Evolutionary conservation across 176 grass and related monocot genomes (phyloP).

Genomic region (Hordeum marinum): DNA sequence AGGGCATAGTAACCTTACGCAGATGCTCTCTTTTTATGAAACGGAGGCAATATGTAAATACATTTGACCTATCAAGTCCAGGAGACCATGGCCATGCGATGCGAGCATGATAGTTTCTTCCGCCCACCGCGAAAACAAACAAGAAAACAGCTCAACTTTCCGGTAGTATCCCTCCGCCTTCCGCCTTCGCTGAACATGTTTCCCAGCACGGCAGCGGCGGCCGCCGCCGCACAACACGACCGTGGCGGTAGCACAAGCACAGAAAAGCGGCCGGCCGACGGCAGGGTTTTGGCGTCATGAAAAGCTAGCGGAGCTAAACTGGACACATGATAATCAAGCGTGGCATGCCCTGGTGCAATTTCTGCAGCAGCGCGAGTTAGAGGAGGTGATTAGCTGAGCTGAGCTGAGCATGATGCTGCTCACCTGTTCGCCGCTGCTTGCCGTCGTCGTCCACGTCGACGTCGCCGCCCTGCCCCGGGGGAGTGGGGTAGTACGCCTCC

Average conservation of each 20-base stretch:
- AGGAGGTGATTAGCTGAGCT: neutral
- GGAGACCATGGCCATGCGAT: too few species aligned
- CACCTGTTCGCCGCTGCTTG: constrained; percentile 56
- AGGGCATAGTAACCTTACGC: too few species aligned
- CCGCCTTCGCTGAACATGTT: neutral
- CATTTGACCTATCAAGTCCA: neutral
- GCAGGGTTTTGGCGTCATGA: neutral
- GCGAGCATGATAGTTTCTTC: neutral
- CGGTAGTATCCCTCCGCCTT: neutral
- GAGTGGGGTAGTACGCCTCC: neutral
- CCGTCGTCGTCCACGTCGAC: constrained; percentile 69
- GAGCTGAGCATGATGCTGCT: neutral
- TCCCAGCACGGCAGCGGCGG: neutral
- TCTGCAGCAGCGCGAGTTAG: neutral
- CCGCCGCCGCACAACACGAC: neutral
- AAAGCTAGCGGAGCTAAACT: neutral
- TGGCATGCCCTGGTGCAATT: neutral
- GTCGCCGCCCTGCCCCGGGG: neutral
- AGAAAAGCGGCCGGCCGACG: neutral
- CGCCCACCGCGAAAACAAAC: neutral
- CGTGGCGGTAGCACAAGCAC: neutral
- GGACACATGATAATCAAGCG: too few species aligned
- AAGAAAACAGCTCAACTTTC: neutral
- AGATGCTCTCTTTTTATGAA: too few species aligned
- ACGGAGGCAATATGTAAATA: too few species aligned